Percentiles rank a stretch among this genome's conserved stretches.
Conservation (phyloP, 169 alveolate genomes). For the Toxoplasma gondii region DNA sequence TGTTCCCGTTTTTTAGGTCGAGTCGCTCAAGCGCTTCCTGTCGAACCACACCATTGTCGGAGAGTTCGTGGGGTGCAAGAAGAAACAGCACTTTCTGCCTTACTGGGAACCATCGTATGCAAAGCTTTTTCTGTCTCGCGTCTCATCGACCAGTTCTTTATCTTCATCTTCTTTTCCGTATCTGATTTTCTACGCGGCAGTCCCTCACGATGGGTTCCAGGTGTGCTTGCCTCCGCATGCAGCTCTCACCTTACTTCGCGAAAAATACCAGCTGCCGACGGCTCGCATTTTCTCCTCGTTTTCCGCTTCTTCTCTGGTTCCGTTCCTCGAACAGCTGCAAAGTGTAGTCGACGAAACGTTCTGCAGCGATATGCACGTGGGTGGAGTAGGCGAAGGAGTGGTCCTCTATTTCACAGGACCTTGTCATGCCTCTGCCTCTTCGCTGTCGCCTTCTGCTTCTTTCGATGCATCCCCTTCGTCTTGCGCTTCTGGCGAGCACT, state of each 20-base stretch:
- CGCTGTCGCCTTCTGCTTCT: not conserved
- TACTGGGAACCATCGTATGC: not conserved
- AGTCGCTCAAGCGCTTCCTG: slow-evolving; percentile 43
- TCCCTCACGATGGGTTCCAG: slow-evolving; percentile 15
- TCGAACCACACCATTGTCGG: slow-evolving; percentile 63
- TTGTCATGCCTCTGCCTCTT: not conserved
- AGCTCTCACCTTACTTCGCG: slow-evolving; percentile 44
- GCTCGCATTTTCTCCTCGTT: slow-evolving; percentile 29
- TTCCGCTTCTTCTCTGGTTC: slow-evolving; percentile 34
- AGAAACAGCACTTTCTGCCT: slow-evolving; percentile 58
- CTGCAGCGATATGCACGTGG: not conserved
- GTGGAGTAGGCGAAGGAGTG: slow-evolving; percentile 13
- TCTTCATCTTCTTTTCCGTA: not conserved
- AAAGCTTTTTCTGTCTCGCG: not conserved
- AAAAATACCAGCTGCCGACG: slow-evolving; percentile 51
- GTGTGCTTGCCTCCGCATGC: slow-evolving; percentile 53
- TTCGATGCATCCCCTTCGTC: not conserved
- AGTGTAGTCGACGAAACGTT: not conserved
- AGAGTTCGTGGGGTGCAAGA: slow-evolving; percentile 56
- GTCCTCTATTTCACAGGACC: slow-evolving; percentile 15
- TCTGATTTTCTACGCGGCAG: slow-evolving; percentile 16
- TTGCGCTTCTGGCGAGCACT: not conserved
- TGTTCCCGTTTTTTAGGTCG: slow-evolving; percentile 33
- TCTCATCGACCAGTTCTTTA: not conserved
- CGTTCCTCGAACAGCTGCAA: slow-evolving; percentile 46